phyloP scores from a whole-genome alignment of 2,329 filamentous ascomycete genomes.

The Epicoccum sorghinum region DNA sequence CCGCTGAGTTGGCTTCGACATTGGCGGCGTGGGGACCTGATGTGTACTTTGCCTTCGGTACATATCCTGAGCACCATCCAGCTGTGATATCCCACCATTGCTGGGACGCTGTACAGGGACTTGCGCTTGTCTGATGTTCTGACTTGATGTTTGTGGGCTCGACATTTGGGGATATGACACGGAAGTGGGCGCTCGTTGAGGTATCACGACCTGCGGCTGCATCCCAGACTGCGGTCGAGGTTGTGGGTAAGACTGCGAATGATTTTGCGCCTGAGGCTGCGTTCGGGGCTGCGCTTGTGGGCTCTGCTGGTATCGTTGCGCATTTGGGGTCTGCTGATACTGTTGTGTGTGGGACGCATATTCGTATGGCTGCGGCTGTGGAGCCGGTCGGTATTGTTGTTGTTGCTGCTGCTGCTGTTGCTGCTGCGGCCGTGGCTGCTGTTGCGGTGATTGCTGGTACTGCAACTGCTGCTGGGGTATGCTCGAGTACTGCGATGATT shows the following conservation, averaged over 20 bases:
- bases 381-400: conserved; percentile 20
- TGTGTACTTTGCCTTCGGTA: conserved; percentile 24
- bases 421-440: conserved; percentile 22
- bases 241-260: background rate
- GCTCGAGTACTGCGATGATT: conserved; percentile 17
- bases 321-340: background rate
- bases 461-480: conserved; percentile 23
- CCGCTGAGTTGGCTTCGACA: conserved; percentile 46
- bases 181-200: conserved; percentile 27
- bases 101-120: conserved; percentile 32
- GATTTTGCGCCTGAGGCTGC: background rate
- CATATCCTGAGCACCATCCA: conserved; percentile 23
- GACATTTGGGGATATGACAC: conserved; percentile 35
- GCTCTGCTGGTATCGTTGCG: conserved; percentile 27
- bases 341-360: background rate
- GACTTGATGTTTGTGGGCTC: conserved; percentile 34
- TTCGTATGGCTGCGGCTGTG: conserved; percentile 23
- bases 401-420: conserved; percentile 25
- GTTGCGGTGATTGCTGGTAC: conserved; percentile 16
- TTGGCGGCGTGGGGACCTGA: conserved; percentile 29
- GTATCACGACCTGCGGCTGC: conserved; percentile 40
- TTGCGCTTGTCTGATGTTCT: conserved; percentile 36
- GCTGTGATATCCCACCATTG: conserved; percentile 21
- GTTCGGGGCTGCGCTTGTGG: background rate
- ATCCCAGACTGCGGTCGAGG: background rate